phyloP scores from a whole-genome alignment of 495 filamentous ascomycete genomes.

The Talaromyces thailandensis region DNA sequence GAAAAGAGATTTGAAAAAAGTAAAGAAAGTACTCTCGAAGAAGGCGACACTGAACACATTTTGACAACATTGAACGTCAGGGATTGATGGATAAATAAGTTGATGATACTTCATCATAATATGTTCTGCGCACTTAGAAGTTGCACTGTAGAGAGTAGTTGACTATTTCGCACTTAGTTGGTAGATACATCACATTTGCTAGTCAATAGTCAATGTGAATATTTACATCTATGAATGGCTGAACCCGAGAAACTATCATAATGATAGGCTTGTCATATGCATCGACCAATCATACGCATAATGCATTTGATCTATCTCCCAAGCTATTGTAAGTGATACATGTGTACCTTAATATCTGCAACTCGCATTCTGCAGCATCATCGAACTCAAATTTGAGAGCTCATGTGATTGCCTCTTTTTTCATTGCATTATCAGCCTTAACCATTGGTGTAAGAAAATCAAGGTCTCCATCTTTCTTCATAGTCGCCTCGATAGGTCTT shows the following conservation, averaged over 20 bases:
- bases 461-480: neutral
- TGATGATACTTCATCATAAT: neutral
- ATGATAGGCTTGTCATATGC: neutral
- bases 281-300: neutral
- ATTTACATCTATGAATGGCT: neutral
- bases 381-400: neutral
- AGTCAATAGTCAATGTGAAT: neutral
- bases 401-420: neutral
- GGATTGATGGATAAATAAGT: neutral
- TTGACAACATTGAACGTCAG: neutral
- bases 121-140: neutral
- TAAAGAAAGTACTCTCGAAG: neutral
- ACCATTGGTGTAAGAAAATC: neutral
- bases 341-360: neutral
- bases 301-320: neutral
- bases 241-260: neutral
- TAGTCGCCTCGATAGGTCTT: neutral
- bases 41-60: neutral
- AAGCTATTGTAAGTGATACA: neutral
- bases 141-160: neutral
- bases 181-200: neutral
- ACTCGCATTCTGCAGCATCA: neutral
- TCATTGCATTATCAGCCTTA: neutral
- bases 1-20: neutral
- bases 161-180: neutral